Evolutionary conservation across 2,329 filamentous ascomycete species (phyloP), one percentile per base, ranked within the genome.

Genomic region (Ophiostoma perfectum): DNA sequence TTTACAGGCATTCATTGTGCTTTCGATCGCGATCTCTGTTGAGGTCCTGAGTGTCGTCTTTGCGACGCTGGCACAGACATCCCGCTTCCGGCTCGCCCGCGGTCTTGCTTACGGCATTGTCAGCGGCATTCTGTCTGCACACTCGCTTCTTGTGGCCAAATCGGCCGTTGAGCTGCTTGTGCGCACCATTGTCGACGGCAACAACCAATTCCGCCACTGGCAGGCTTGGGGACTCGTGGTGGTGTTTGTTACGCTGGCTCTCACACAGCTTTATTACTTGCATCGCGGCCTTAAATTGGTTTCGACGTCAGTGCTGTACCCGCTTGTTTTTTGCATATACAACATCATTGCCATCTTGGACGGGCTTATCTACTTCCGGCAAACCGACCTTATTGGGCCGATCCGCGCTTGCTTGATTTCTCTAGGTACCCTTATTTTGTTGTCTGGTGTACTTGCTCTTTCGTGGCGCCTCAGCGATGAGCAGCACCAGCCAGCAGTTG

Each of bases 271-370:
- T 5, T 99, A 97, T 80, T 98, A 96, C 78, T 86, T 99, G 70
- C 95, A 99, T 76, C 87, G 92, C 60, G 95, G 95, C 67, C 84
- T 99, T 71, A 97, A 97, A 79, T 84, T 99, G 66, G 93, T 96
- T 78, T 97, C 93, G 67, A 98, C 95, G 36, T 97, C 92, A 74
- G 90, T 98, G 71, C 84, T 99, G 73, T 99, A 99, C 78, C 95
- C 95, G 5, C 89, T 98, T 74, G 93, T 98, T 52, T 99, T 99
- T 79, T 99, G 95, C 83, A 88, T 98, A 72, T 99, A 98, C 84
- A 99, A 99, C 82, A 97, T 99, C 75, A 93, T 98, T 75, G 95
- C 95, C 72, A 99, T 99, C 73, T 82, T 98, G 73, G 95, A 99
- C 78, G 95, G 95, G 44, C 84, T 99, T 73, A 97, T 99, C 74